Evolutionary conservation across 2,329 filamentous ascomycete species (phyloP).

Genomic region (Endoconidiophora polonica): DNA sequence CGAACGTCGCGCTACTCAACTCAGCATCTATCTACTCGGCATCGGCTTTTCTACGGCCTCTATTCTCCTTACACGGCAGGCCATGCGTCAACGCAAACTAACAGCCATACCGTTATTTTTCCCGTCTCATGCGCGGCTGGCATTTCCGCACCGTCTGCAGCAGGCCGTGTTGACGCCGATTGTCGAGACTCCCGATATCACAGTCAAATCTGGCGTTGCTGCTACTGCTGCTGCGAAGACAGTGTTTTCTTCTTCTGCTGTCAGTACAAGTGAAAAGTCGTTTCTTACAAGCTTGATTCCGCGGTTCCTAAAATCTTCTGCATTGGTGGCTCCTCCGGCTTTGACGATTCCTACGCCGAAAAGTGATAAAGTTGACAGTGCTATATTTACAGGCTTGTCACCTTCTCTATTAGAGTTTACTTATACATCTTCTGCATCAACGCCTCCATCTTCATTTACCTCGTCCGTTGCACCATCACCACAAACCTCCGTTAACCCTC

Average conservation of each 20-base stretch:
- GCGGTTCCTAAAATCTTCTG: too few relatives aligned
- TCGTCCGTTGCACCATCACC: background rate
- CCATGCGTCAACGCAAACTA: constrained; percentile 46
- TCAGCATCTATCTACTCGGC: constrained; percentile 58
- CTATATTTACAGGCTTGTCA: background rate
- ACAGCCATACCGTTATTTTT: constrained; percentile 55
- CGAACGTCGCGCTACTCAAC: constrained; percentile 39
- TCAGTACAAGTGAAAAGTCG: too few relatives aligned
- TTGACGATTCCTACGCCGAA: too few relatives aligned
- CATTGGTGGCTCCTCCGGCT: too few relatives aligned
- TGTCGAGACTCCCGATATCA: background rate
- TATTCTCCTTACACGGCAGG: constrained; percentile 51
- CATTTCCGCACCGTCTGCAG: constrained; percentile 20
- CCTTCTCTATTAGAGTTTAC: background rate
- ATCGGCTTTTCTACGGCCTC: constrained; percentile 60
- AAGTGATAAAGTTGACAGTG: too few relatives aligned
- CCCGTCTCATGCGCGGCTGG: constrained; percentile 33
- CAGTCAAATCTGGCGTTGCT: background rate
- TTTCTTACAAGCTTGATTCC: too few relatives aligned
- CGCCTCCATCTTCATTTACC: background rate
- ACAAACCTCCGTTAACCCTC: constrained; percentile 8
- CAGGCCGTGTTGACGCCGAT: constrained; percentile 1
- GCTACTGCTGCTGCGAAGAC: background rate
- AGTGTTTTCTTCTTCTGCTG: background rate
- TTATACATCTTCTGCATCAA: background rate